Conservation (phyloP, 2,329 filamentous ascomycete species). For the Ophiostoma himal-ulmi region DNA sequence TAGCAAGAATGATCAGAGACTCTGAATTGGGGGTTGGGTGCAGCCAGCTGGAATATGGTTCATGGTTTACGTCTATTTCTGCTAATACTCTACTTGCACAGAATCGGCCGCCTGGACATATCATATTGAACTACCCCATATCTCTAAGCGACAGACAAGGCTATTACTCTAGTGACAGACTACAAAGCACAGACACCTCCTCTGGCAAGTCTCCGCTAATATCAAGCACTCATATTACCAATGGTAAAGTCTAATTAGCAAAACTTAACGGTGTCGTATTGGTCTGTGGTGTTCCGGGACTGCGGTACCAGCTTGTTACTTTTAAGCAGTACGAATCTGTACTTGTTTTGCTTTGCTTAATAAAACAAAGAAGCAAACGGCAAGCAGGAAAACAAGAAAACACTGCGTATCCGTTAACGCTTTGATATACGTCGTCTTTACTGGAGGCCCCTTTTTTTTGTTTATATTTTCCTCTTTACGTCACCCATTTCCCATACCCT, state of each 20-base stretch:
- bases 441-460: neutral
- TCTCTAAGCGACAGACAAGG: neutral
- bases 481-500: neutral
- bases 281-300: neutral
- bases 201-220: neutral
- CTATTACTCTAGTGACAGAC: neutral
- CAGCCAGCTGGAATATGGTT: neutral
- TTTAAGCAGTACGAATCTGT: too few relatives aligned
- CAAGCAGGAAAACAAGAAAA: neutral
- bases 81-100: neutral
- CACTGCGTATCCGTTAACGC: neutral
- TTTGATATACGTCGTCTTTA: neutral
- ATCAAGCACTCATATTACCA: neutral
- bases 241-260: neutral
- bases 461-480: too few relatives aligned
- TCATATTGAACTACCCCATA: neutral
- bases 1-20: neutral
- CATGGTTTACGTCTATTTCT: neutral
- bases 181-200: neutral
- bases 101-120: neutral
- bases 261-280: neutral
- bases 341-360: too few relatives aligned
- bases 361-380: neutral
- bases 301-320: neutral
- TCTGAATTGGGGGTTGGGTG: neutral